Conservation (phyloP, 2,329 filamentous ascomycete species). For the Ilyonectria robusta region DNA sequence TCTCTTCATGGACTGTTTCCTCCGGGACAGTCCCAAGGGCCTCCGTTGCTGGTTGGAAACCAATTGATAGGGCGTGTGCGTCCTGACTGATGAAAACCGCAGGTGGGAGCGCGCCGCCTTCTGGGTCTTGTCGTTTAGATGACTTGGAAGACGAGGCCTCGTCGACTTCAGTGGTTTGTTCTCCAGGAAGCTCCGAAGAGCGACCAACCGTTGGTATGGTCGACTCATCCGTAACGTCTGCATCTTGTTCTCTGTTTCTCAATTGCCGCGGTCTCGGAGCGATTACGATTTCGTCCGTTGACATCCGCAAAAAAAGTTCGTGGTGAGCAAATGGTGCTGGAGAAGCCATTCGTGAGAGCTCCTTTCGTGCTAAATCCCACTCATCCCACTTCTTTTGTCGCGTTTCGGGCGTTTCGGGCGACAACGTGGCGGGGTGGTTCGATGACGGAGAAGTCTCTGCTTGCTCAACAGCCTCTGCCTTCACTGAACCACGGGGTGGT, state of each 20-base stretch:
- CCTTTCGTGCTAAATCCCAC: constrained; percentile 44
- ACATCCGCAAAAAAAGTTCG: constrained; percentile 35
- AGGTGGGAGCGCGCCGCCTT: not conserved
- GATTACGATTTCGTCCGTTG: constrained; percentile 31
- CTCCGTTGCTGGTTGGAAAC: not conserved
- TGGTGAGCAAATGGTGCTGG: constrained; percentile 33
- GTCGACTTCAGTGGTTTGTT: not conserved
- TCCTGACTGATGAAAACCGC: constrained; percentile 7
- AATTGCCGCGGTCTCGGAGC: constrained; percentile 6
- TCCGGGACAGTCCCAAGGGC: not conserved
- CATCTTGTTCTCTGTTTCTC: not conserved
- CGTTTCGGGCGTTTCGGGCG: constrained; percentile 17
- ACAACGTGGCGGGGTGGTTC: constrained; percentile 4
- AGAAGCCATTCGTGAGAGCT: constrained; percentile 41
- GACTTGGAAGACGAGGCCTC: not conserved
- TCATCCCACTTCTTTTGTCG: constrained; percentile 44
- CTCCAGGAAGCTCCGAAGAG: not conserved
- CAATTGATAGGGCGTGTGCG: not conserved
- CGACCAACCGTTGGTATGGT: not conserved
- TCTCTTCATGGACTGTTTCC: not conserved
- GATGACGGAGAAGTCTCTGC: constrained; percentile 28
- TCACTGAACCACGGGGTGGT: constrained; percentile 2
- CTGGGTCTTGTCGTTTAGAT: not conserved
- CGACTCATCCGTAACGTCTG: not conserved
- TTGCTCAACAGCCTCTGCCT: constrained; percentile 18